Percentiles rank a stretch among this genome's conserved stretches.
Conservation (phyloP, 257 asterid species). For the Lantana camara region DNA sequence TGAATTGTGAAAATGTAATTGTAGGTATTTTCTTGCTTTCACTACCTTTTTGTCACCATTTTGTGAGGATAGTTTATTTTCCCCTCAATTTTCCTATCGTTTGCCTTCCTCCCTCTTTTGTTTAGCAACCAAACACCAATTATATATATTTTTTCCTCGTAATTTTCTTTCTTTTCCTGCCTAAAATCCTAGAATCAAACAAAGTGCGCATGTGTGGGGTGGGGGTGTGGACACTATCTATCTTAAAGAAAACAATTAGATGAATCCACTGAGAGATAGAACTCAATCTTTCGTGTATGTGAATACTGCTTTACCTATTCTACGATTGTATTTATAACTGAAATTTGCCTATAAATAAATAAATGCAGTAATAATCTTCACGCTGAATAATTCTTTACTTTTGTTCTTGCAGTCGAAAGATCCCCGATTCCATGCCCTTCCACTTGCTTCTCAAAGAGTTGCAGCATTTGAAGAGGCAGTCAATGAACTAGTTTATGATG, state of each 20-base stretch:
- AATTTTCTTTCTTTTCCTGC: no score
- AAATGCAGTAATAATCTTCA: slow-evolving; percentile 5
- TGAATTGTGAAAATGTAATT: no score
- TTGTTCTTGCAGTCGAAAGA: slow-evolving; percentile 82
- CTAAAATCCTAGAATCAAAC: no score
- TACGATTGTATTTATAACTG: background rate
- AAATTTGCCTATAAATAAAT: slow-evolving; percentile 10
- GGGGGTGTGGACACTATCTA: slow-evolving; percentile 8
- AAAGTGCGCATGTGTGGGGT: no score
- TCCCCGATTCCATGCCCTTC: slow-evolving; percentile 97
- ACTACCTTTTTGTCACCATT: no score
- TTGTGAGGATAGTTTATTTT: background rate
- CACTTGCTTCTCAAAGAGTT: slow-evolving; percentile 85
- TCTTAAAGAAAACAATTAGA: slow-evolving; percentile 9
- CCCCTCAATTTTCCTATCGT: background rate
- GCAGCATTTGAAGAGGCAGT: slow-evolving; percentile 93
- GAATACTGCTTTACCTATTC: background rate
- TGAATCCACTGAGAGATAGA: slow-evolving; percentile 10
- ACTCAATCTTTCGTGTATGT: no score
- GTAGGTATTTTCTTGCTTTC: no score
- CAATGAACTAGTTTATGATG: slow-evolving; percentile 94
- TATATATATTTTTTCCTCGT: no score
- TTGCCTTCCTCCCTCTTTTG: no score
- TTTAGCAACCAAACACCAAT: no score
- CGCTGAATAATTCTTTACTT: slow-evolving; percentile 26